Conservation (phyloP, 2,329 filamentous ascomycete species). For the Fusarium sp. region DNA sequence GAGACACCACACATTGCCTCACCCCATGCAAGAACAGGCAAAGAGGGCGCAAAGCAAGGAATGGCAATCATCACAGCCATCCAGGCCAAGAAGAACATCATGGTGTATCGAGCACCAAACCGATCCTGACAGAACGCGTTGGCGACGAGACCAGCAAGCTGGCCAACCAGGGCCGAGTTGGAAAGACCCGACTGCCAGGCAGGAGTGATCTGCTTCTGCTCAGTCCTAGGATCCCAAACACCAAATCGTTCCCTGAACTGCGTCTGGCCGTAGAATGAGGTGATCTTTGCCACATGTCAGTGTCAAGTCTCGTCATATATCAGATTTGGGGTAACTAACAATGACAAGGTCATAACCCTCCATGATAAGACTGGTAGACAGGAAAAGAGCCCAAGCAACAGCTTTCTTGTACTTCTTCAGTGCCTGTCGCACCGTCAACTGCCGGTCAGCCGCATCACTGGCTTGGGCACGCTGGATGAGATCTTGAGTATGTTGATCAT, state of each 20-base stretch:
- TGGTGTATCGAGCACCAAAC: constrained; percentile 42
- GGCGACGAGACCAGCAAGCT: constrained; percentile 55
- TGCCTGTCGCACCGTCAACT: constrained; percentile 39
- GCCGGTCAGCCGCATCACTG: constrained; percentile 27
- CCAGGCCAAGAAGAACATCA: constrained; percentile 35
- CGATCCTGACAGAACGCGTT: constrained; percentile 55
- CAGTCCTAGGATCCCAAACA: constrained; percentile 3
- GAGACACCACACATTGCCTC: constrained; percentile 50
- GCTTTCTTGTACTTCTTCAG: constrained; percentile 44
- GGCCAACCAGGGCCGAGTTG: constrained; percentile 55
- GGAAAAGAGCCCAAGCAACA: constrained; percentile 43
- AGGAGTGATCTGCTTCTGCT: constrained; percentile 52
- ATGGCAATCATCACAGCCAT: constrained; percentile 15
- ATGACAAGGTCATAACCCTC: constrained; percentile 51
- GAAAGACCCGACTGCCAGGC: constrained; percentile 59
- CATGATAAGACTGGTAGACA: constrained; percentile 42
- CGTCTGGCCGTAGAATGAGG: constrained; percentile 25
- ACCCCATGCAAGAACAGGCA: constrained; percentile 50
- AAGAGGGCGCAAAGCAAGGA: constrained; percentile 46
- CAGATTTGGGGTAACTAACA: constrained; percentile 28
- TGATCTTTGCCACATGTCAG: constrained; percentile 6
- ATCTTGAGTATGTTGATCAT: constrained; percentile 11
- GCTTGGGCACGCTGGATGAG: constrained; percentile 28
- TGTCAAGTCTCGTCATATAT: background rate
- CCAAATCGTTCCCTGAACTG: constrained; percentile 31